Percentiles rank a stretch among this genome's conserved stretches.
Evolutionary conservation across 1,284 basidiomycete genomes (phyloP).

Genomic region (Cystobasidiaceae sp.): DNA sequence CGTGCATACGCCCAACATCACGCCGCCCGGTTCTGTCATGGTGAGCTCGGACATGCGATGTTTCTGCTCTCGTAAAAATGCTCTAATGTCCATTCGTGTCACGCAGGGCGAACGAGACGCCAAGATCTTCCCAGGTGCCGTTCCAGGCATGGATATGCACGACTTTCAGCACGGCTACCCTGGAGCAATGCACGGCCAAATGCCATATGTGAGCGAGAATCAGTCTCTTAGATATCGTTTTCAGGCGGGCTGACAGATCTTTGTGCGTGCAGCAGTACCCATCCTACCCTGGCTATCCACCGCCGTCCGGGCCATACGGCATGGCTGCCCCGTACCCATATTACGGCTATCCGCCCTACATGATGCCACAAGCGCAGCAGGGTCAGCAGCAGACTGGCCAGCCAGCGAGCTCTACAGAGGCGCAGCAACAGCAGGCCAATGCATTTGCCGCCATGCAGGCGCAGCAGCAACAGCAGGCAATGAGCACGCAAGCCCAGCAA

Average conservation of each 20-base stretch:
- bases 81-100: no score
- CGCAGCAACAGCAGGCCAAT: neutral
- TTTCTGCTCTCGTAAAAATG: no score
- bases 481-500: neutral
- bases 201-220: conserved; percentile 11
- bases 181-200: neutral
- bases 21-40: conserved; percentile 3
- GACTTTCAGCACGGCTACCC: conserved; percentile 28
- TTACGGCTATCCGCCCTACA: conserved; percentile 25
- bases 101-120: conserved; percentile 13
- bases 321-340: conserved; percentile 27
- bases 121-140: conserved; percentile 29
- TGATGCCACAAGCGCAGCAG: conserved; percentile 6
- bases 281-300: conserved; percentile 32
- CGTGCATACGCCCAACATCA: conserved; percentile 4
- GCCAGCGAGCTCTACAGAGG: neutral
- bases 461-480: neutral
- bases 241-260: neutral
- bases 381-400: neutral
- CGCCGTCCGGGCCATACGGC: conserved; percentile 9
- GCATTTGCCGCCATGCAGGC: neutral
- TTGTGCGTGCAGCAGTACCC: conserved; percentile 4
- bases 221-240: no score
- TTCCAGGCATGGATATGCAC: conserved; percentile 25
- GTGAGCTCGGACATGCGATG: neutral